Evolutionary conservation across 805 yeast genomes (phyloP), one percentile per base, ranked within the genome.

Genomic region (Candida xiaguanensis): DNA sequence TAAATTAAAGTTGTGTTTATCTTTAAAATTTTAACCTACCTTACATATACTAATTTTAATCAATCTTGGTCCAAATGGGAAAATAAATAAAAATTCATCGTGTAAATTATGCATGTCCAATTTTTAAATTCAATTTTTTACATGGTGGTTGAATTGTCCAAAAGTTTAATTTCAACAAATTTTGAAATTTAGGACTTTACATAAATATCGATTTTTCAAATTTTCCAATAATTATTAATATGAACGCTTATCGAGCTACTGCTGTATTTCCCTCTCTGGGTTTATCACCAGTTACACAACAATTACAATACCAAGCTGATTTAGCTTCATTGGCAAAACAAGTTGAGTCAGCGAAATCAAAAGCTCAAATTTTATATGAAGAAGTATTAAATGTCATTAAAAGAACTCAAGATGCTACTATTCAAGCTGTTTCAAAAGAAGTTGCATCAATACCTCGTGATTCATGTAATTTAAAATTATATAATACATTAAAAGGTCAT

Each of bases 401-500:
- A 3, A 58, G 61, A 42, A 60, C 69, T 17, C 73, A 66, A 46
- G 81, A 78, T 50, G 60, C 75, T 2, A 64, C 68, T 9, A 57
- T 78, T 16, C 47, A 55, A 8, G 63, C 72, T 42, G 66, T 72
- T 41, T 68, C 65, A 34, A 45, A 31, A 19, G 51, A 40, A 2
- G 49, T 74, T 0, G 55, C 67, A 5, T 51, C 64, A 1, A 53
- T 68, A 15, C 65, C 67, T 1, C 38, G 44, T 13, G 51, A 51
- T 29, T 51, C 51, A 6, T 41, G 52, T 17, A 47, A 48, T 35
- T 56, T 69, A 26, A 59, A 55, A 38, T 55, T 64, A 17, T 62
- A 61, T 44, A 52, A 56, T 39, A 64, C 74, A 1, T 57, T 78
- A 29, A 63, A 56, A 38, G 88, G 88, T 1, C 96, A 90, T 55